Percentiles rank a stretch among this genome's conserved stretches.
phyloP scores from a whole-genome alignment of 176 grass and related monocot genomes.

The Guadua angustifolia region DNA sequence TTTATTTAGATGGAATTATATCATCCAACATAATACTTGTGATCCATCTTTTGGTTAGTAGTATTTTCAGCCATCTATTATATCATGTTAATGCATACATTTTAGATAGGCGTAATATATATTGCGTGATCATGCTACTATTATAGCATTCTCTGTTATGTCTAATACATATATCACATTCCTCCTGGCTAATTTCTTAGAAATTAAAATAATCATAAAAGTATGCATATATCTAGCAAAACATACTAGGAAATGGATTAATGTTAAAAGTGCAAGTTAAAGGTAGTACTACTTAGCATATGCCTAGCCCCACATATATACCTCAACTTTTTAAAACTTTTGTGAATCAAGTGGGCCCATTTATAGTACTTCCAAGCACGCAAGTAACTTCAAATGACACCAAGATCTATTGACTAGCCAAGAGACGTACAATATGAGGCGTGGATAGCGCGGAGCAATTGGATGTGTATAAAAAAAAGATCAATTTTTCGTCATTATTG shows the following conservation, averaged over 20 bases:
- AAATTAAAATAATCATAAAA: no score
- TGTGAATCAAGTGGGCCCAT: background rate
- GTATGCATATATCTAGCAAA: no score
- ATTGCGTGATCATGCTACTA: no score
- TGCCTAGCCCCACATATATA: background rate
- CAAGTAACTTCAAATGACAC: slow-evolving; percentile 35
- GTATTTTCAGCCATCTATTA: no score
- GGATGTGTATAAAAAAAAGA: background rate
- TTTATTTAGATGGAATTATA: no score
- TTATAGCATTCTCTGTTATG: no score
- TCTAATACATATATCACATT: no score
- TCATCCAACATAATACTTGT: no score
- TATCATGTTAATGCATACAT: no score
- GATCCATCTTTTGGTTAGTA: no score
- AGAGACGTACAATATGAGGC: background rate
- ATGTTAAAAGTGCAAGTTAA: background rate
- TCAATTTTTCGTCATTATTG: background rate
- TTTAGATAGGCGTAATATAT: no score
- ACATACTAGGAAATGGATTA: slow-evolving; percentile 4
- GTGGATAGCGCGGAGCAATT: background rate
- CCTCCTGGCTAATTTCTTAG: no score
- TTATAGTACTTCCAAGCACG: slow-evolving; percentile 21
- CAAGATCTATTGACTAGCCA: slow-evolving; percentile 18
- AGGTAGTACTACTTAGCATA: background rate
- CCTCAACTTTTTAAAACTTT: background rate